These are phyloP conservation scores for Aureobasidium subglaciale DNA, from an alignment of 2,329 filamentous ascomycete species.

Conservation along the genomic window DNA sequence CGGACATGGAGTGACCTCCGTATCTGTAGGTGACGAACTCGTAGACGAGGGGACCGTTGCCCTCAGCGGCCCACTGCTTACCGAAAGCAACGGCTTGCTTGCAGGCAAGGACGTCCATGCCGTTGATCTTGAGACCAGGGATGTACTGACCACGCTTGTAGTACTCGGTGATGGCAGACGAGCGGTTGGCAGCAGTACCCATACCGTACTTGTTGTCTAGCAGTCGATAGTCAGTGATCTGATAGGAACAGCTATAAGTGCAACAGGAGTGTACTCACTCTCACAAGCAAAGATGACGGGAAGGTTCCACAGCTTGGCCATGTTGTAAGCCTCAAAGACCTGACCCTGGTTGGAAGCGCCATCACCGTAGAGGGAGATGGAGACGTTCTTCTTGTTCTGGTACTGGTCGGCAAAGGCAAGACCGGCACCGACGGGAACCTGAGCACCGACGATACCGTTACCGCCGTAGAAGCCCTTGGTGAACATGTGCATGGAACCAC, in stretches of 20 bases:
- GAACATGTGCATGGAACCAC: slow-evolving; percentile 99
- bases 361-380: slow-evolving; percentile 90
- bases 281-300: slow-evolving; percentile 95
- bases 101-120: slow-evolving; percentile 97
- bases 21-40: slow-evolving; percentile 99
- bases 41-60: slow-evolving; percentile 89
- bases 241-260: no score
- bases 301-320: slow-evolving; percentile 98
- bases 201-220: slow-evolving; percentile 99
- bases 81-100: slow-evolving; percentile 93
- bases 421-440: slow-evolving; percentile 94
- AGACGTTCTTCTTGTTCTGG: slow-evolving; percentile 75
- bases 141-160: slow-evolving; percentile 99
- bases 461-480: slow-evolving; percentile 95
- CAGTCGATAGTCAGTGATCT: slow-evolving; percentile 18
- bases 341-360: slow-evolving; percentile 98
- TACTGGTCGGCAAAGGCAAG: slow-evolving; percentile 98
- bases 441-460: slow-evolving; percentile 97
- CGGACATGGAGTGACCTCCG: slow-evolving; percentile 99
- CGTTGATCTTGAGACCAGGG: slow-evolving; percentile 97
- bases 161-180: slow-evolving; percentile 95
- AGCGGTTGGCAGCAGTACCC: slow-evolving; percentile 92
- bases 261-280: slow-evolving; percentile 54
- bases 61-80: slow-evolving; percentile 75
- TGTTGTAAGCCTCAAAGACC: slow-evolving; percentile 99